Base-by-base conservation (phyloP, 768 basidiomycete genomes). In the Trametes cingulata region DNA sequence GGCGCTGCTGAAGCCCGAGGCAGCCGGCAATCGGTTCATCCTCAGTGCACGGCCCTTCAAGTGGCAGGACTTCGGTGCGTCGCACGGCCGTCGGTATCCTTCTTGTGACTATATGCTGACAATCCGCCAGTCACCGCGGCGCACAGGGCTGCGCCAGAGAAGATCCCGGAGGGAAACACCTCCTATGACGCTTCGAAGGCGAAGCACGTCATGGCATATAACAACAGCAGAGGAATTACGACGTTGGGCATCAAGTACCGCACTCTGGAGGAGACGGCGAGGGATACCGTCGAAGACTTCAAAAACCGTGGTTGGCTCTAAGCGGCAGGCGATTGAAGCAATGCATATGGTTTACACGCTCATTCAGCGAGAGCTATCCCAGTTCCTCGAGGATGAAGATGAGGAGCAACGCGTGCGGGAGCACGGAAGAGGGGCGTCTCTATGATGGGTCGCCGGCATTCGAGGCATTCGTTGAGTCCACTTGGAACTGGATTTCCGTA, bases 21-120 rank as follows among this genome's bases (percentile, higher is more conserved):
- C 85, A 0, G 80, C 78, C 2, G 82, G 82, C 1, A 76, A 88
- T 56, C 75, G 88, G 35, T 79, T 88, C 66, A 77, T 89, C 66
- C 62, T 83, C 40, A 72, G 71, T n/a, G 72, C 69, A 2, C 75
- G 77, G 63, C 39, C 61, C 5, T 67, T 35, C 56, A 65, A 61
- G 56, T 67, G 64, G 63, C 63, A 65, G 45, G 66, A 67, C 49
- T 67, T 54, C 36, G 47, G 66, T 67, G 42, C 33, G 66, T 58
- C 20, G 9, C 24, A n/a, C 17, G 19, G 35, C 6, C 14, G n/a
- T 1, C 7, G 12, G 14, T 15, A 33, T 9, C 17, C 24, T 1
- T 19, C 14, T 33, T 17, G 12, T 14, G 1, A 12, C 24, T 6
- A 17, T 27, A 0, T 6, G 40, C 41, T 53, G 19, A 45, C 36